phyloP scores from a whole-genome alignment of 208 protist genomes.

The Hexamita inflata region DNA sequence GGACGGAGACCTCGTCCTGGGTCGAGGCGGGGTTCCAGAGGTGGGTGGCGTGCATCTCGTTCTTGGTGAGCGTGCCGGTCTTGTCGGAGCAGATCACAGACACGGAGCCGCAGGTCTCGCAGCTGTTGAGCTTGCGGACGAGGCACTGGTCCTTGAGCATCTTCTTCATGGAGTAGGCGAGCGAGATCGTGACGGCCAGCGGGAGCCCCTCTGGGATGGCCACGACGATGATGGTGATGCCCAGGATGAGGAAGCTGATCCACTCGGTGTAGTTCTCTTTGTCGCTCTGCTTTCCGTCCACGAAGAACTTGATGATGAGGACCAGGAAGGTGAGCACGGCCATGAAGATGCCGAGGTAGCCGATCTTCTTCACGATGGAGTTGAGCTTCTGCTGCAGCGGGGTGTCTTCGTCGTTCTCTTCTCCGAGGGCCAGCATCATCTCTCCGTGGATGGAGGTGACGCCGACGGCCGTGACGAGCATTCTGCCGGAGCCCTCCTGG shows the following conservation, averaged over 20 bases:
- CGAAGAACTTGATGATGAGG: constrained; percentile 35
- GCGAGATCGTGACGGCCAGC: constrained; percentile 79
- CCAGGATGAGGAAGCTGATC: constrained; percentile 66
- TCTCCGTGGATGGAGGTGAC: constrained; percentile 61
- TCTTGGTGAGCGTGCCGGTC: constrained; percentile 88
- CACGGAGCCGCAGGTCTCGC: constrained; percentile 78
- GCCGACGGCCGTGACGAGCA: constrained; percentile 63
- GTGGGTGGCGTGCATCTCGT: constrained; percentile 86
- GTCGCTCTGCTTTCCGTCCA: neutral
- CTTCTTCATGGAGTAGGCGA: constrained; percentile 83
- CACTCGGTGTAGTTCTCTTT: too few relatives aligned
- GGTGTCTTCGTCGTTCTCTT: constrained; percentile 58
- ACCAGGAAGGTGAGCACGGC: constrained; percentile 58
- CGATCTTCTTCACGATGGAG: constrained; percentile 60
- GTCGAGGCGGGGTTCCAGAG: too few relatives aligned
- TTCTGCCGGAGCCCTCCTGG: constrained; percentile 32
- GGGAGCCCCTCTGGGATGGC: constrained; percentile 84
- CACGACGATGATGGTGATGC: constrained; percentile 79
- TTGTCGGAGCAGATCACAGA: constrained; percentile 81
- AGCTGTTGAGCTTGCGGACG: constrained; percentile 77
- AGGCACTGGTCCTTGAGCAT: constrained; percentile 95
- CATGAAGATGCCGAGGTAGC: constrained; percentile 58
- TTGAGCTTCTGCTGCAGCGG: constrained; percentile 69
- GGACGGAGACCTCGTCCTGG: too few relatives aligned
- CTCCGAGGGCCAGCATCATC: constrained; percentile 41